Evolutionary conservation across 169 alveolate species (phyloP).

Genomic region (Eimeria mitis): DNA sequence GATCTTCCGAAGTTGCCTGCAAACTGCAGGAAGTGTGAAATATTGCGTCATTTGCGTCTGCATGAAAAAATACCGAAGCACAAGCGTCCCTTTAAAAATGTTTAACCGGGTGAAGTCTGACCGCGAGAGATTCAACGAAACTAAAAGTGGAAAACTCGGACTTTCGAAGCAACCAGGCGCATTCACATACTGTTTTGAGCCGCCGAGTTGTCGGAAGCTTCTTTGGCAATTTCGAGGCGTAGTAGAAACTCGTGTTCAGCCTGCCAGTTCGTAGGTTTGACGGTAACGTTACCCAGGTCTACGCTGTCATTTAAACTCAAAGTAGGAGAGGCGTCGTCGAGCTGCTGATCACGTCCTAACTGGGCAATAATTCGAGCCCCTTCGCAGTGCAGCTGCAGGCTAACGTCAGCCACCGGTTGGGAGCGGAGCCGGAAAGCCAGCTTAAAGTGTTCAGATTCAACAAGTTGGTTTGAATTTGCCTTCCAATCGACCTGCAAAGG

Average conservation of each 20-base stretch:
- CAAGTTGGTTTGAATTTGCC: neutral
- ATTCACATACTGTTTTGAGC: slow-evolving; percentile 7
- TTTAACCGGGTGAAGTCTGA: neutral
- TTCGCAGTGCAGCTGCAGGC: slow-evolving; percentile 43
- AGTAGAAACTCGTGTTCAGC: slow-evolving; percentile 20
- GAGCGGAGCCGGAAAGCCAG: slow-evolving; percentile 54
- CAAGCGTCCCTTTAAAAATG: neutral
- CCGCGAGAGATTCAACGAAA: neutral
- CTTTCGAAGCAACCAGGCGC: neutral
- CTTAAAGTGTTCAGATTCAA: neutral
- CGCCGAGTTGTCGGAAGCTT: neutral
- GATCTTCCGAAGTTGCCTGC: slow-evolving; percentile 8
- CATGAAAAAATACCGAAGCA: neutral
- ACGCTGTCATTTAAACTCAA: neutral
- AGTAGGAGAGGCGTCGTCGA: neutral
- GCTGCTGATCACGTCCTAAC: no score
- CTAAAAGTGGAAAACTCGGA: neutral
- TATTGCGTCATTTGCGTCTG: slow-evolving; percentile 13
- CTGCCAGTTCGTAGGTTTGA: slow-evolving; percentile 34
- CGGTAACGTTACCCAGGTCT: slow-evolving; percentile 5
- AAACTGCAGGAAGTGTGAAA: slow-evolving; percentile 23
- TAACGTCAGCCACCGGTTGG: slow-evolving; percentile 39
- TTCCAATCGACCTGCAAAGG: slow-evolving; percentile 48
- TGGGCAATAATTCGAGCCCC: slow-evolving; percentile 25
- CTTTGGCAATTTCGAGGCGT: neutral